Percentiles rank a stretch among this genome's conserved stretches.
These are phyloP conservation scores for Stephania yunnanensis DNA, from an alignment of 164 flowering plant genomes.

Conservation along the genomic window DNA sequence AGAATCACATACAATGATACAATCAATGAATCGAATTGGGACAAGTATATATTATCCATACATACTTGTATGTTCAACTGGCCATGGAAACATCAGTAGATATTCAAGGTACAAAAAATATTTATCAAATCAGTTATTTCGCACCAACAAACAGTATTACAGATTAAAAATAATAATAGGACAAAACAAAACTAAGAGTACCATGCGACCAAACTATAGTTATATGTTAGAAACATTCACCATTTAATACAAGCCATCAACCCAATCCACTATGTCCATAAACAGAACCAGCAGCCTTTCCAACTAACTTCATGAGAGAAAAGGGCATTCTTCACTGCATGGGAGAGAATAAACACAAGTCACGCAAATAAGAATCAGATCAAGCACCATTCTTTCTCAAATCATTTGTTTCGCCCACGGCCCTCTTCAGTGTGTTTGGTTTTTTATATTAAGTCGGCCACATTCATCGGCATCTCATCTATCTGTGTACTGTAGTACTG, in stretches of 20 bases:
- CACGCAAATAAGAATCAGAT: background rate
- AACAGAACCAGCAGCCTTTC: background rate
- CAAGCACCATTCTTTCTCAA: background rate
- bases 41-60: too few relatives aligned
- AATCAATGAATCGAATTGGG: too few relatives aligned
- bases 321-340: background rate
- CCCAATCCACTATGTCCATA: background rate
- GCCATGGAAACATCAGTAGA: too few relatives aligned
- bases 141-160: too few relatives aligned
- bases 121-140: too few relatives aligned
- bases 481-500: conserved; percentile 98
- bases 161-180: too few relatives aligned
- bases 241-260: background rate
- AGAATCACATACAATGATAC: too few relatives aligned
- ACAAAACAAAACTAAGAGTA: too few relatives aligned
- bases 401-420: background rate
- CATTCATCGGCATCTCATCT: conserved; percentile 99
- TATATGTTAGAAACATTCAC: background rate
- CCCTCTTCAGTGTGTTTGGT: background rate
- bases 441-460: conserved; percentile 80
- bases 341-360: background rate
- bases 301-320: background rate
- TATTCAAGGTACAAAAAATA: too few relatives aligned
- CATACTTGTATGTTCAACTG: too few relatives aligned
- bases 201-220: too few relatives aligned